Evolutionary conservation across 1,284 basidiomycete species (phyloP).

Genomic region (Tremellales sp.): DNA sequence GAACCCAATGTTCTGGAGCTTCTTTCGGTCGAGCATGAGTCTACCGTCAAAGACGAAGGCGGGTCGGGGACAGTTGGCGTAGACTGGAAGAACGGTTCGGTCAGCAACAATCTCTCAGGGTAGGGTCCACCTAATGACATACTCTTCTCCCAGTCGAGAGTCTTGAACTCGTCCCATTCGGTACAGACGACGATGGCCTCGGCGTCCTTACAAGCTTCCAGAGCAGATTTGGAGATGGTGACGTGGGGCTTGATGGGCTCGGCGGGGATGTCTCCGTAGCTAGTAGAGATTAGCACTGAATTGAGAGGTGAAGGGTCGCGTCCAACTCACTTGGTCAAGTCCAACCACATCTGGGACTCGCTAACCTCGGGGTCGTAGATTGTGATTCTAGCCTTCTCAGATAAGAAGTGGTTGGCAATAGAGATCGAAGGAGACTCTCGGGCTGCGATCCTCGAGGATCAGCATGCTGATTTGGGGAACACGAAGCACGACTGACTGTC

Average conservation of each 20-base stretch:
- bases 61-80: slow-evolving; percentile 88
- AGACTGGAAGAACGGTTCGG: slow-evolving; percentile 56
- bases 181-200: slow-evolving; percentile 88
- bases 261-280: slow-evolving; percentile 45
- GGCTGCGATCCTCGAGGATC: slow-evolving; percentile 39
- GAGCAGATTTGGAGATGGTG: slow-evolving; percentile 67
- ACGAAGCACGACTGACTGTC: slow-evolving; percentile 56
- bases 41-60: slow-evolving; percentile 82
- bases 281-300: slow-evolving; percentile 7
- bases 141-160: slow-evolving; percentile 74
- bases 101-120: background rate
- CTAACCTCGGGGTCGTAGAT: slow-evolving; percentile 87
- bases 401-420: slow-evolving; percentile 87
- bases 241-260: slow-evolving; percentile 73
- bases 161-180: slow-evolving; percentile 93
- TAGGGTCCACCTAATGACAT: slow-evolving; percentile 6
- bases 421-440: slow-evolving; percentile 97
- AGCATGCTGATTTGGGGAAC: background rate
- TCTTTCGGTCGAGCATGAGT: slow-evolving; percentile 69
- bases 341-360: slow-evolving; percentile 54
- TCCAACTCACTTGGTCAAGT: slow-evolving; percentile 50
- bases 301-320: background rate
- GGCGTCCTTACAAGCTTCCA: slow-evolving; percentile 82
- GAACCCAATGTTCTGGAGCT: slow-evolving; percentile 85
- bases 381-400: slow-evolving; percentile 79